Base-by-base conservation (phyloP, 2,329 filamentous ascomycete genomes). In the Ophiocordyceps australis region DNA sequence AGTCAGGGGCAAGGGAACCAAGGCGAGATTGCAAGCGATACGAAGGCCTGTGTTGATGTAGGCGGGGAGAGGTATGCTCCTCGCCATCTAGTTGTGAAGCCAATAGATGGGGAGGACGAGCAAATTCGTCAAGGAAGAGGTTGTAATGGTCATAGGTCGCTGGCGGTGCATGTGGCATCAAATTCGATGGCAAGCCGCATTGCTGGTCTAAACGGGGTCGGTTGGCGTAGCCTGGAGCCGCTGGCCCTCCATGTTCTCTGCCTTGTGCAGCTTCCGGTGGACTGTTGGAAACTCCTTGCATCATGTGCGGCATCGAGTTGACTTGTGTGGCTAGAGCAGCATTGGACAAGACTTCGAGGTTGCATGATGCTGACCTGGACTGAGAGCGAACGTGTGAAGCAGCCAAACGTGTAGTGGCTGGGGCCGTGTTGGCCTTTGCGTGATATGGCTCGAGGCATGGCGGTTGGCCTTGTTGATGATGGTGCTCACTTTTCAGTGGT, bases 251-350 rank as follows among this genome's bases (percentile, higher is more conserved):
- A n/a, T n/a, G n/a, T n/a, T n/a, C n/a, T n/a, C n/a, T n/a, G n/a
- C n/a, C n/a, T n/a, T n/a, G n/a, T n/a, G n/a, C n/a, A n/a, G n/a
- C n/a, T n/a, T n/a, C n/a, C n/a, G n/a, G n/a, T n/a, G n/a, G n/a
- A n/a, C n/a, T n/a, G n/a, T n/a, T n/a, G n/a, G n/a, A n/a, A n/a
- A n/a, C n/a, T 13, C 56, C 52, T 8, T 53, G 39, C 36, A 65
- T 54, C 43, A 62, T 57, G 14, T 57, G 51, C 29, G 59, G 60
- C 36, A 65, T 58, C n/a, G 54, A 47, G 32, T 53, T 57, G 14
- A 63, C 58, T 35, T 65, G 62, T 30, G 59, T 64, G n/a, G 59
- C 61, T 12, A 66, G 57, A 6, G 65, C 65, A n/a, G 65, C 65
- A 40, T 70, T 64, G 5, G 65, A 70, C 12, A 71, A 46, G 8